Conservation (phyloP, 1,284 basidiomycete species). For the Moesziomyces parantarcticus region DNA sequence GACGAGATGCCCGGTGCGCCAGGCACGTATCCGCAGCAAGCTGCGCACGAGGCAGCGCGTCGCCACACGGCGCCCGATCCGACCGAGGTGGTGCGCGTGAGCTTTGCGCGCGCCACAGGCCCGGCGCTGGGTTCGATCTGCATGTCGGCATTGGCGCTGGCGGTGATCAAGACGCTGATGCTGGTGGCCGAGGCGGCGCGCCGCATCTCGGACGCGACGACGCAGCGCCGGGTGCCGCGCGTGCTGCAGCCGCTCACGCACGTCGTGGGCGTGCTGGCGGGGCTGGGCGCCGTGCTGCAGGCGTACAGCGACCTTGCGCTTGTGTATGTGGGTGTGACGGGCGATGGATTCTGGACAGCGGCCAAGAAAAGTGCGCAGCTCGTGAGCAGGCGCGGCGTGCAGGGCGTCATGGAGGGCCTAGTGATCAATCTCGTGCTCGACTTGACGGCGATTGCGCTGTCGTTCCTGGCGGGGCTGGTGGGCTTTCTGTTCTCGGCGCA, state of each 20-base stretch:
- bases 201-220: slow-evolving; percentile 38
- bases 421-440: slow-evolving; percentile 75
- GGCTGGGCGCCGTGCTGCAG: slow-evolving; percentile 70
- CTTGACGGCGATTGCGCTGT: slow-evolving; percentile 80
- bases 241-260: slow-evolving; percentile 69
- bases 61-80: slow-evolving; percentile 39
- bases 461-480: slow-evolving; percentile 80
- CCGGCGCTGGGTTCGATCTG: slow-evolving; percentile 83
- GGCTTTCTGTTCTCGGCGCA: slow-evolving; percentile 90
- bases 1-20: slow-evolving; percentile 30
- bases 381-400: slow-evolving; percentile 69
- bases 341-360: slow-evolving; percentile 82
- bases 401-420: slow-evolving; percentile 69
- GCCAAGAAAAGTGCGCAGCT: slow-evolving; percentile 77
- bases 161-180: slow-evolving; percentile 72
- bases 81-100: slow-evolving; percentile 78
- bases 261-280: slow-evolving; percentile 75
- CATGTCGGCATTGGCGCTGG: slow-evolving; percentile 80
- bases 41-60: slow-evolving; percentile 2
- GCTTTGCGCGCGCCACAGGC: slow-evolving; percentile 80
- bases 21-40: slow-evolving; percentile 25
- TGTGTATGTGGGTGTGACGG: slow-evolving; percentile 85
- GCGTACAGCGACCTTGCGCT: slow-evolving; percentile 79
- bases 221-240: slow-evolving; percentile 49
- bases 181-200: slow-evolving; percentile 72